Percentiles rank a stretch among this genome's conserved stretches.
phyloP scores from a whole-genome alignment of 2,329 filamentous ascomycete genomes.

The Blumeria graminis region DNA sequence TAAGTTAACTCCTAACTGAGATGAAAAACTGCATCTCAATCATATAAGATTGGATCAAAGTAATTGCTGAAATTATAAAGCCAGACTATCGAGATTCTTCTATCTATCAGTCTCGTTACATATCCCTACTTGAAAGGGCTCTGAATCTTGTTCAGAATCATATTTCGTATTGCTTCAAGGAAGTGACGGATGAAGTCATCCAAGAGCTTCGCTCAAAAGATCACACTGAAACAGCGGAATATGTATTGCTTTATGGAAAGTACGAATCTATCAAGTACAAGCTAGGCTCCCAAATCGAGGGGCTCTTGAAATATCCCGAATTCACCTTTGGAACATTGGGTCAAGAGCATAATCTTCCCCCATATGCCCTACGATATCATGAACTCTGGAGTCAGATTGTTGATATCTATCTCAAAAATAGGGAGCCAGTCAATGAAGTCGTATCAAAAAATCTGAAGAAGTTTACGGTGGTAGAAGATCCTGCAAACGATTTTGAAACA shows the following conservation, averaged over 20 bases:
- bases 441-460: slow-evolving; percentile 33
- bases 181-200: slow-evolving; percentile 36
- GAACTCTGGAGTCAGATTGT: slow-evolving; percentile 26
- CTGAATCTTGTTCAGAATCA: slow-evolving; percentile 20
- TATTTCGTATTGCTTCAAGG: slow-evolving; percentile 17
- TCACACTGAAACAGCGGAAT: slow-evolving; percentile 48
- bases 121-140: slow-evolving; percentile 47
- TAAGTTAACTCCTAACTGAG: slow-evolving; percentile 19
- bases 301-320: slow-evolving; percentile 19
- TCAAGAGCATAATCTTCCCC: slow-evolving; percentile 34
- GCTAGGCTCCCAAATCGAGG: slow-evolving; percentile 35
- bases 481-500: slow-evolving; percentile 11
- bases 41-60: not conserved
- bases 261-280: slow-evolving; percentile 30
- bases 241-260: slow-evolving; percentile 45
- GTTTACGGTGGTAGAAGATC: slow-evolving; percentile 15
- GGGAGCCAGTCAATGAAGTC: slow-evolving; percentile 26
- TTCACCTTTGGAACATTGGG: slow-evolving; percentile 36
- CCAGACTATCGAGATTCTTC: slow-evolving; percentile 69
- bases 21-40: too few relatives aligned
- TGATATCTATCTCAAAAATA: slow-evolving; percentile 21
- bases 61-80: slow-evolving; percentile 18
- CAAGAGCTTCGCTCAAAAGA: slow-evolving; percentile 35
- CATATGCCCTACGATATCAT: slow-evolving; percentile 38
- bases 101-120: slow-evolving; percentile 69